Base-by-base conservation (phyloP, 805 yeast genomes). In the Saturnispora sekii region DNA sequence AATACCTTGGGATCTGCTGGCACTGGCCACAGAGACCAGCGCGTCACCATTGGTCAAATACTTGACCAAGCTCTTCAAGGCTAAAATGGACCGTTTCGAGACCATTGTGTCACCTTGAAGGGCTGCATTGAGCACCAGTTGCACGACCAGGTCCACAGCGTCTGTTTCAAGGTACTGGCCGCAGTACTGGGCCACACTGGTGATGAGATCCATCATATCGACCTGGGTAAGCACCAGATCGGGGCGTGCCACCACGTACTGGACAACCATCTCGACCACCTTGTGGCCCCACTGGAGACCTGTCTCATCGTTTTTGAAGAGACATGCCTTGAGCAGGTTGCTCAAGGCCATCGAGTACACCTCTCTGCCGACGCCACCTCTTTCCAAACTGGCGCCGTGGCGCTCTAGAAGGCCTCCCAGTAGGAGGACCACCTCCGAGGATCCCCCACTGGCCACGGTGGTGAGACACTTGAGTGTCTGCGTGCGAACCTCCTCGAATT, bases 401-500 rank as follows among this genome's bases (percentile, higher is more conserved):
- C 26, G 26, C 26, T 21, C 26, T 21, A 21, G 26, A 6, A 21
- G 26, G 7, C 26, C 26, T 21, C 26, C 26, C 8, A 21, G 26
- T 9, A 60, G 61, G 32, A 56, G 51, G 11, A 63, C 58, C 32
- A 74, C 52, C 34, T 44, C 46, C 28, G 55, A 61, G 12, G 69
- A 65, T 11, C 40, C 36, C 15, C 32, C 16, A 17, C 14, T 26
- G n/a, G 73, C 59, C 32, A 73, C 51, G 5, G 54, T 53, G 35
- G 54, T 55, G 39, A 64, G 58, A 41, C 82, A 73, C 50, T 76
- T 76, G 39, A 84, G 74, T 0, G 93, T 82, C 58, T 81, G 84
- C 52, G 75, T 78, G 56, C 84, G 84, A 1, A 85, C 89, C 51
- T 84, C 89, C 5, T 84, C 66, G 51, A 77, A 77, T 39, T 72